Percentiles rank a stretch among this genome's conserved stretches.
Conservation (phyloP, 75 land plant species). For the Adiantum capillusveneris region DNA sequence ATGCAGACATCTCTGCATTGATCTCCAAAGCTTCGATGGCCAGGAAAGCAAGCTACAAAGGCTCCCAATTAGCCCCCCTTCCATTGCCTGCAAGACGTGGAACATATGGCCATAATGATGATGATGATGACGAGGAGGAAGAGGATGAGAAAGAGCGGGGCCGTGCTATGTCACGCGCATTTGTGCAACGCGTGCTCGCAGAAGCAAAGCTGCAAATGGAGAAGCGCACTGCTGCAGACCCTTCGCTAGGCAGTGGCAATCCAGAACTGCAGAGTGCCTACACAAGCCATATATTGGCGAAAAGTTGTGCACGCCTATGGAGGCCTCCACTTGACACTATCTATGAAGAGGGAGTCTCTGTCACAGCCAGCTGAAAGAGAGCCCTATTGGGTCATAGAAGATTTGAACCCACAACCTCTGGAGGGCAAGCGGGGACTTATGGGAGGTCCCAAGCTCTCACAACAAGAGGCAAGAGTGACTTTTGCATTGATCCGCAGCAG, state of each 20-base stretch:
- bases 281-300: neutral
- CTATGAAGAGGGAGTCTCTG: too few species aligned
- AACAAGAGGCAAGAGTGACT: too few species aligned
- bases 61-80: too few species aligned
- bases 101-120: too few species aligned
- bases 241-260: neutral
- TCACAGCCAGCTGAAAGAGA: too few species aligned
- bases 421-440: too few species aligned
- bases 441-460: too few species aligned
- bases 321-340: conserved; percentile 7
- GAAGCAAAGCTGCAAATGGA: neutral
- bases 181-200: neutral
- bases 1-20: neutral
- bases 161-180: neutral
- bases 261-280: neutral
- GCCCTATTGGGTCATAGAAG: too few species aligned
- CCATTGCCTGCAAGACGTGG: too few species aligned
- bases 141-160: neutral
- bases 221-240: neutral
- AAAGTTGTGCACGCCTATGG: neutral
- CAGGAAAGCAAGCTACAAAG: neutral
- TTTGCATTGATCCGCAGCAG: too few species aligned
- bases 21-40: neutral
- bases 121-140: neutral
- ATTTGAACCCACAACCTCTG: too few species aligned